Evolutionary conservation across 148 eudicot species (phyloP), one percentile per base, ranked within the genome.

Genomic region (Amaranthus cruentus): DNA sequence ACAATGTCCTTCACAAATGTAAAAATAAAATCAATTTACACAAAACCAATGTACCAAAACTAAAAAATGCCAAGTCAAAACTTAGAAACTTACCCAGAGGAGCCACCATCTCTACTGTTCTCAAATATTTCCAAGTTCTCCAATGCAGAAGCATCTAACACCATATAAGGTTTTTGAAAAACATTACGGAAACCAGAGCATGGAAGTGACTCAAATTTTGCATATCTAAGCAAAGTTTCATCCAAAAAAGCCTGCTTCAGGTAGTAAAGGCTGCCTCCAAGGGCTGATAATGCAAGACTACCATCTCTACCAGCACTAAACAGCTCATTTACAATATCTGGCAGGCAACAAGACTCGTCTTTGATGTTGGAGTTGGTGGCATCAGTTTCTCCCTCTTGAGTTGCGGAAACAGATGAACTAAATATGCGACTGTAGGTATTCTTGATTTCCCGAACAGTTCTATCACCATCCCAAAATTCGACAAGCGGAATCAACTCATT

Each of bases 51-150:
- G 4, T 14, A 62, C 52, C 56, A 72, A 44, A 57, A 48, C 55
- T 50, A 62, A 56, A 56, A 72, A 64, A 49, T 47, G 9, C 4
- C 5, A 11, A 14, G 21, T 3, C 6, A 69, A 21, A 28, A 69
- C 6, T 4, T 42, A 68, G 50, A 65, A 79, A 68, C 76, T 48
- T 90, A 92, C 99, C 99, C 99, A n/a, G 90, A 60, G 69, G 90
- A 79, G 73, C 83, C 94, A 44, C 99, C 99, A 80, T 92, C 85
- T 80, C 74, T 82, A 75, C 83, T 86, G 78, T 96, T 96, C 77
- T 96, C 97, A 81, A 92, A 96, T 74, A 96, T 84, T 83, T 96
- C 99, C 74, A 96, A 85, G 81, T 90, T 96, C 83, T 96, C 99
- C 74, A 92, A 64, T 47, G 99, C 96, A 60, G 97, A 84, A 47